These are phyloP conservation scores for Sparassis latifolia DNA, from an alignment of 1,284 basidiomycete genomes.

Conservation along the genomic window DNA sequence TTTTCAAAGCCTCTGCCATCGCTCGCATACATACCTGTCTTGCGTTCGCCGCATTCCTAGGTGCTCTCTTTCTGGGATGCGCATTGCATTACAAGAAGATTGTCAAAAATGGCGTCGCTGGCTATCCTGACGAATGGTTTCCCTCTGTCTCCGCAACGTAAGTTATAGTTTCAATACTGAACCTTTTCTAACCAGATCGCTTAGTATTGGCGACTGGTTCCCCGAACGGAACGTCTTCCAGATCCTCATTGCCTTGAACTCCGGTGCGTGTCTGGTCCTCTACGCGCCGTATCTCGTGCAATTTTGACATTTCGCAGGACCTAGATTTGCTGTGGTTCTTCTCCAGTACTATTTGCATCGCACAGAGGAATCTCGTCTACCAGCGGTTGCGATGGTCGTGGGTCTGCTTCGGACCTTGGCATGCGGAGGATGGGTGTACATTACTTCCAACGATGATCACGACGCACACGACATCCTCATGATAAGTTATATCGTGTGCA, in stretches of 20 bases:
- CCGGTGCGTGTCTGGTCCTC: conserved; percentile 41
- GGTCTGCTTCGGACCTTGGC: conserved; percentile 76
- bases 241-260: conserved; percentile 81
- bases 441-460: conserved; percentile 79
- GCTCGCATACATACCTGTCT: conserved; percentile 67
- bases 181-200: neutral
- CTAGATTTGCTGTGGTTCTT: conserved; percentile 73
- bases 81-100: conserved; percentile 80
- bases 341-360: conserved; percentile 66
- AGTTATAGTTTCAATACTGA: conserved; percentile 22
- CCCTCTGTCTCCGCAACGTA: conserved; percentile 91
- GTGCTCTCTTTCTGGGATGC: conserved; percentile 66
- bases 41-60: conserved; percentile 63
- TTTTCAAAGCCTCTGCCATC: conserved; percentile 40
- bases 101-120: conserved; percentile 83
- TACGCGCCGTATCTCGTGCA: too few relatives aligned
- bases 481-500: conserved; percentile 78
- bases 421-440: conserved; percentile 91
- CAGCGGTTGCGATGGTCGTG: conserved; percentile 51
- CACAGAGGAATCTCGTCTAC: conserved; percentile 36
- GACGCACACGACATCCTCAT: conserved; percentile 86
- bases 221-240: conserved; percentile 88
- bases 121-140: conserved; percentile 89
- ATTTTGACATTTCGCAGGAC: conserved; percentile 37
- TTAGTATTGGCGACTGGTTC: conserved; percentile 87